These are phyloP conservation scores for Prunus davidiana DNA, from an alignment of 306 rosid species.

Conservation along the genomic window DNA sequence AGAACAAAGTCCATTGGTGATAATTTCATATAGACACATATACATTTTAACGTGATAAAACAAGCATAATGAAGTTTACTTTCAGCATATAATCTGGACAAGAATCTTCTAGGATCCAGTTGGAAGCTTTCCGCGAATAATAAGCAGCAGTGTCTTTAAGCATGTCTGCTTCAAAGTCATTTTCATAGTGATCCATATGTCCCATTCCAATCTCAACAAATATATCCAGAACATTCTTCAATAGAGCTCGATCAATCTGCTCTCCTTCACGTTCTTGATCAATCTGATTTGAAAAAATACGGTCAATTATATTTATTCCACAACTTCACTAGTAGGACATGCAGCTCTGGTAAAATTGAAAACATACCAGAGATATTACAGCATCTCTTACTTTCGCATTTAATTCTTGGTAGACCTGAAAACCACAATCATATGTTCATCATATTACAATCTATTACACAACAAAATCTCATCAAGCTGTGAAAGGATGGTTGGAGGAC, in stretches of 20 bases:
- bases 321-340: not conserved
- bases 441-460: not conserved
- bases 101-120: conserved; percentile 58
- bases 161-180: conserved; percentile 52
- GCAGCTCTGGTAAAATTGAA: not conserved
- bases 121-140: conserved; percentile 50
- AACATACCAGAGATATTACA: conserved; percentile 59
- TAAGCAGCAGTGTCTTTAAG: conserved; percentile 43
- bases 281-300: conserved; percentile 35
- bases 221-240: conserved; percentile 53
- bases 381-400: conserved; percentile 62
- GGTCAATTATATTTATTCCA: conserved; percentile 1
- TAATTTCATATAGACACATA: not conserved
- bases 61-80: conserved; percentile 23
- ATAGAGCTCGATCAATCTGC: conserved; percentile 55
- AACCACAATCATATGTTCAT: conserved; percentile 6
- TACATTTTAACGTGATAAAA: not conserved
- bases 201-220: conserved; percentile 61
- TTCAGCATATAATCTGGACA: conserved; percentile 51
- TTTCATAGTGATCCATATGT: conserved; percentile 45
- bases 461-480: not conserved
- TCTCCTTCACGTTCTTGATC: conserved; percentile 59
- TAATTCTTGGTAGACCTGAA: conserved; percentile 62
- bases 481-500: not conserved
- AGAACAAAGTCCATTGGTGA: conserved; percentile 12